These are phyloP conservation scores for Mortierella antarctica DNA, from an alignment of 192 early-diverging fungal genomes.

Conservation along the genomic window DNA sequence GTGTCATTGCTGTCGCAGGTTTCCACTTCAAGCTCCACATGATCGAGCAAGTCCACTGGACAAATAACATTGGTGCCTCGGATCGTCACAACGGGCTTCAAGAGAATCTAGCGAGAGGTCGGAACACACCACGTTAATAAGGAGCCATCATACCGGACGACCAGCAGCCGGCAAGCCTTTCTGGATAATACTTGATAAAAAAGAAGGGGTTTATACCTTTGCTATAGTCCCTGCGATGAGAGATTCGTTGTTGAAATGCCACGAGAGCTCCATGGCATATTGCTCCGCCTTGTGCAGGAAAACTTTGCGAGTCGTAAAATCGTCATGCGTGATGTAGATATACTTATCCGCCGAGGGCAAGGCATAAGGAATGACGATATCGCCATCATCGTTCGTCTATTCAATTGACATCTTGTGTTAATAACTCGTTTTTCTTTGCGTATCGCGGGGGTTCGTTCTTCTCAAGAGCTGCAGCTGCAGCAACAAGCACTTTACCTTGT, in stretches of 20 bases:
- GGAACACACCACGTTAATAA: not conserved
- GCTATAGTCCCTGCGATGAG: conserved; percentile 36
- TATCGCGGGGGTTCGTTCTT: not conserved
- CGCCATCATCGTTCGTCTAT: conserved; percentile 54
- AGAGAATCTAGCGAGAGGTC: conserved; percentile 12
- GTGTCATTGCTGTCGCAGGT: conserved; percentile 16
- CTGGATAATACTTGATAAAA: not conserved
- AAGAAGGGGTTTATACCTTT: conserved; percentile 27
- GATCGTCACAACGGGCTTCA: conserved; percentile 23
- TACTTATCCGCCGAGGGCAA: not conserved
- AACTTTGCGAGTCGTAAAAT: conserved; percentile 38
- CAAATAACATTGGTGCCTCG: conserved; percentile 4
- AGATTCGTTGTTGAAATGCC: conserved; percentile 56
- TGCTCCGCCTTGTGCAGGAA: conserved; percentile 36
- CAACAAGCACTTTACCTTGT: conserved; percentile 50
- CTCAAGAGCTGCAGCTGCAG: not conserved
- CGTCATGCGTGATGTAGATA: conserved; percentile 46
- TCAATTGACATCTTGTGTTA: not conserved
- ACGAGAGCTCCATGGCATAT: conserved; percentile 48
- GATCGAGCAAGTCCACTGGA: conserved; percentile 52
- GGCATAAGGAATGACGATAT: conserved; percentile 56
- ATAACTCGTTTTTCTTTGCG: not conserved
- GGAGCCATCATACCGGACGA: not conserved
- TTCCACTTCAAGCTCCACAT: conserved; percentile 32
- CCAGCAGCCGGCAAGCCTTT: not conserved